These are phyloP conservation scores for Hsuehochloa calcarea DNA, from an alignment of 176 grass and related monocot genomes.

Conservation along the genomic window DNA sequence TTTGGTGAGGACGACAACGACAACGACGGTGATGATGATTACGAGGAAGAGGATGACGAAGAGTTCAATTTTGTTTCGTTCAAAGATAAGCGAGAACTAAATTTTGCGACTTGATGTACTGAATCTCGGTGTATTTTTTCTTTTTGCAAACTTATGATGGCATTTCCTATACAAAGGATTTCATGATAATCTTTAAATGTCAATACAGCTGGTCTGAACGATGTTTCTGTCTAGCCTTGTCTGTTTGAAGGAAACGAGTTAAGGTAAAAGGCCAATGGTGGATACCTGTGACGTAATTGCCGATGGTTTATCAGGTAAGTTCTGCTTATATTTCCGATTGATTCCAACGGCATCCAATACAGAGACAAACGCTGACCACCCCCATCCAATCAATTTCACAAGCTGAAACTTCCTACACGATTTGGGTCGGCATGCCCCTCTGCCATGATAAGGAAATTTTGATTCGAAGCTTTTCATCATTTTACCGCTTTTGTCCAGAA, in stretches of 20 bases:
- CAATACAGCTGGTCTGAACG: slow-evolving; percentile 9
- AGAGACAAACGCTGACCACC: background rate
- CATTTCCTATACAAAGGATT: slow-evolving; percentile 28
- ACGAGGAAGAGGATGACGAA: slow-evolving; percentile 53
- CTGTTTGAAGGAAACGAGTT: slow-evolving; percentile 3
- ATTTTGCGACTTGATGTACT: slow-evolving; percentile 44
- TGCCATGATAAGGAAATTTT: background rate
- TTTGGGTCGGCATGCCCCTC: background rate
- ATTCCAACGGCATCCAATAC: background rate
- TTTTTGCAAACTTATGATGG: background rate
- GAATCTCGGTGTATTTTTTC: slow-evolving; percentile 46
- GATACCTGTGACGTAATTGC: background rate
- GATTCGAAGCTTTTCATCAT: background rate
- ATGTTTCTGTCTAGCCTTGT: background rate
- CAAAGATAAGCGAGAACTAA: slow-evolving; percentile 60
- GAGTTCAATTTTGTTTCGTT: slow-evolving; percentile 69
- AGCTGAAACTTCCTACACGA: background rate
- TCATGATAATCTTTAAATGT: slow-evolving; percentile 31
- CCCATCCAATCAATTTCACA: background rate
- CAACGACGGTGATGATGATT: slow-evolving; percentile 36
- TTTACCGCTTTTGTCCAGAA: background rate
- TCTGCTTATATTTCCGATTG: slow-evolving; percentile 6
- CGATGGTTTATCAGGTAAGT: slow-evolving; percentile 23
- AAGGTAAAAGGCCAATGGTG: background rate
- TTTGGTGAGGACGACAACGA: slow-evolving; percentile 44